Base-by-base conservation (phyloP, 805 yeast genomes). In the Candida multigemmis region DNA sequence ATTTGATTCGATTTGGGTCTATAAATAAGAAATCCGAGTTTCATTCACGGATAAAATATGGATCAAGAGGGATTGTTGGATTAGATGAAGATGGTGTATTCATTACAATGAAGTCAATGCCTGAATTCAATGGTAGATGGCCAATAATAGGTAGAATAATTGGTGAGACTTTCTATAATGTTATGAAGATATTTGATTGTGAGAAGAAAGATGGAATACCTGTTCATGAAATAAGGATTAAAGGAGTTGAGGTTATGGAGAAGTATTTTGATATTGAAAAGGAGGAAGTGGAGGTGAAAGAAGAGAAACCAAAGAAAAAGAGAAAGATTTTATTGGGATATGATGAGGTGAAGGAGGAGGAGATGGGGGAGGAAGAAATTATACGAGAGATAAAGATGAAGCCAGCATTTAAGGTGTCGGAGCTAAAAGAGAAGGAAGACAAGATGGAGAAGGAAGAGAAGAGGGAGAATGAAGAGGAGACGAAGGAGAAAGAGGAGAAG, bases 101-200 rank as follows among this genome's bases (percentile, higher is more conserved):
- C 40, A 60, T 74, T 12, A 71, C 81, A 1, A 42, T 66, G 26
- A 56, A 49, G 6, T 67, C 67, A 9, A 36, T 65, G 8, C 66
- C 69, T 7, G 64, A 62, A 21, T 50, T 65, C 28, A 56, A 62
- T 35, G 50, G 59, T 16, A 55, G 27, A 8, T 32, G 34, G 35
- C 60, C 74, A 9, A 39, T 74, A 13, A 60, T 78, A 37, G 89
- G 87, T 3, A 66, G 69, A 32, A 54, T 77, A 9, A 64, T 65
- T 2, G 82, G 73, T 3, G 70, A 70, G 18, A 56, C 77, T 0
- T 59, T 73, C 4, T 80, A 61, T 50, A 68, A 58, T 16, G 65
- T 74, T 9, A 46, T 67, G 19, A 56, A 58, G 24, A 73, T 78
- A 4, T 45, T 59, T 3, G 69, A 67, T 21, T 56, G 65, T 9